Percentiles rank a stretch among this genome's conserved stretches.
These are phyloP conservation scores for Neurospora terricola DNA, from an alignment of 495 filamentous ascomycete genomes.

Conservation along the genomic window DNA sequence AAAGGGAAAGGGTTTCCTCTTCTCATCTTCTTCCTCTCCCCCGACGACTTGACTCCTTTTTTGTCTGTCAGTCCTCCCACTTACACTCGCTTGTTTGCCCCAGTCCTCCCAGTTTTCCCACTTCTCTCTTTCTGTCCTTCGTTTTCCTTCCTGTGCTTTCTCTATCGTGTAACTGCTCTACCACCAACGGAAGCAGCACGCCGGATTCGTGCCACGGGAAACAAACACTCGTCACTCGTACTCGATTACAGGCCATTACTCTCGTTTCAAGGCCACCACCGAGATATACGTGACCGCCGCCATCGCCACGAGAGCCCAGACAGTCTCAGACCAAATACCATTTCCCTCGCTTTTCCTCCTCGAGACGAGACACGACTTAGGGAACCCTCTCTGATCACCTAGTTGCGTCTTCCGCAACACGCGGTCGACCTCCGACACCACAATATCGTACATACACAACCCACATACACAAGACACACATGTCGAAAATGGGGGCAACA, in stretches of 20 bases:
- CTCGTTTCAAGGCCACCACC: background rate
- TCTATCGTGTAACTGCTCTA: background rate
- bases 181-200: background rate
- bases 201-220: background rate
- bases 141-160: background rate
- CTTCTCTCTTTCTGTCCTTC: background rate
- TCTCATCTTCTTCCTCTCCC: slow-evolving; percentile 1
- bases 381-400: background rate
- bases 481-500: slow-evolving; percentile 25
- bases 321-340: background rate
- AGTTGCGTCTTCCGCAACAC: background rate
- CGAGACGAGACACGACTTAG: background rate
- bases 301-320: background rate
- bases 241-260: background rate
- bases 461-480: background rate
- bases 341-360: background rate
- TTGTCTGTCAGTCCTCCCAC: background rate
- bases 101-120: background rate
- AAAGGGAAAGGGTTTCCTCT: background rate
- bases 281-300: background rate
- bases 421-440: background rate
- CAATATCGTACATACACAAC: background rate
- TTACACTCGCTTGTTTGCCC: background rate
- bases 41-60: background rate
- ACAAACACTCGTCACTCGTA: background rate